Percentiles rank a stretch among this genome's conserved stretches.
These are phyloP conservation scores for Trichoderma gracile DNA, from an alignment of 2,329 filamentous ascomycete species.

Conservation along the genomic window DNA sequence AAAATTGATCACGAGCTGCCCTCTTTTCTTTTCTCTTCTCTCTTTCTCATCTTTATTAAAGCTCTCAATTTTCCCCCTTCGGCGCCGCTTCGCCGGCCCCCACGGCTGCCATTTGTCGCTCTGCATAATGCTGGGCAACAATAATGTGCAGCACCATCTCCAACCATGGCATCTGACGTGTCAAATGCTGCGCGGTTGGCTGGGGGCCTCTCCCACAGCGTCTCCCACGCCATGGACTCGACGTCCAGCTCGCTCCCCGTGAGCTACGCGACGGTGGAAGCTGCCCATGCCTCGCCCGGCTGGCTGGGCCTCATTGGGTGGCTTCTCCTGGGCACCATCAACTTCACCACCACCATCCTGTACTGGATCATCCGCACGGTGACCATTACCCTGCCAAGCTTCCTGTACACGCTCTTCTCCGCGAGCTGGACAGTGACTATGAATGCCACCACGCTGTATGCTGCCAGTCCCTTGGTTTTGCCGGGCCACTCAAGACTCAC, in stretches of 20 bases:
- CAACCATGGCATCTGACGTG: constrained; percentile 46
- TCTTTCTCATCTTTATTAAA: constrained; percentile 22
- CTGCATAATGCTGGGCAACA: constrained; percentile 42
- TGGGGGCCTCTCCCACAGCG: constrained; percentile 37
- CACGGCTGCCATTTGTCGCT: constrained; percentile 31
- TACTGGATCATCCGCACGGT: constrained; percentile 84
- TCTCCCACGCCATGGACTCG: constrained; percentile 38
- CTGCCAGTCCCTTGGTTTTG: constrained; percentile 12
- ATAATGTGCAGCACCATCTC: constrained; percentile 35
- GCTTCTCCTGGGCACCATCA: constrained; percentile 56
- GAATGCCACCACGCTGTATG: constrained; percentile 94
- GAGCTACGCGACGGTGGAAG: constrained; percentile 36
- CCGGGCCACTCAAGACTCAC: constrained; percentile 27
- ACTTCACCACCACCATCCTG: constrained; percentile 57
- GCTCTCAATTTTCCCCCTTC: constrained; percentile 16
- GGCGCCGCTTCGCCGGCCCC: constrained; percentile 23
- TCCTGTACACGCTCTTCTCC: constrained; percentile 86
- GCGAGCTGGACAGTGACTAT: constrained; percentile 95
- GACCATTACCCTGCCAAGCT: constrained; percentile 85
- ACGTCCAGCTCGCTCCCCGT: constrained; percentile 40
- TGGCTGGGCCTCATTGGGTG: constrained; percentile 61
- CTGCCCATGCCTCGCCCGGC: constrained; percentile 46
- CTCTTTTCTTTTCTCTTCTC: constrained; percentile 14
- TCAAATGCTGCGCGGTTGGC: constrained; percentile 42
- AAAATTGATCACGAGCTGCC: constrained; percentile 21